These are phyloP conservation scores for Russula ochroleuca DNA, from an alignment of 768 basidiomycete species.

Conservation along the genomic window DNA sequence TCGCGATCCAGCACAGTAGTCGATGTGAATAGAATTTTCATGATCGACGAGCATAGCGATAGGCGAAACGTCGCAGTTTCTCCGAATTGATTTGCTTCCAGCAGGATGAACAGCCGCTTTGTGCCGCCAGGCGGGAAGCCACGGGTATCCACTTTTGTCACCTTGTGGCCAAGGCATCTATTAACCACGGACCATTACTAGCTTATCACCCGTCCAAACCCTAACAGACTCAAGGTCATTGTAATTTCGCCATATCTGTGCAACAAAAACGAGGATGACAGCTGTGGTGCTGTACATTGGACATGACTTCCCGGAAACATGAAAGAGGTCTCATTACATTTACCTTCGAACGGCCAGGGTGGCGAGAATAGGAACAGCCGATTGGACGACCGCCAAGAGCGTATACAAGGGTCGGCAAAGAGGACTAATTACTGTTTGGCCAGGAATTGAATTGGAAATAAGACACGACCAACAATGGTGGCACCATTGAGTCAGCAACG, in stretches of 20 bases:
- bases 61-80: background rate
- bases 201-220: background rate
- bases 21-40: background rate
- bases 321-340: background rate
- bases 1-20: background rate
- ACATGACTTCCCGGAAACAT: background rate
- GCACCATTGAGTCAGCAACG: background rate
- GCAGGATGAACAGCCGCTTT: background rate
- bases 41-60: conserved; percentile 5
- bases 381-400: background rate
- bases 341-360: background rate
- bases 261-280: background rate
- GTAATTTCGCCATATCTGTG: background rate
- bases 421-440: background rate
- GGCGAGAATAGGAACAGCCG: background rate
- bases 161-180: background rate
- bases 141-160: background rate
- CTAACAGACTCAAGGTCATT: background rate
- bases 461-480: background rate
- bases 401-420: background rate
- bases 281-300: background rate
- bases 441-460: conserved; percentile 1
- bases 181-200: too few relatives aligned
- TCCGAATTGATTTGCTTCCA: background rate
- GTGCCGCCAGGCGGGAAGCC: background rate